Conservation (phyloP, 1,284 basidiomycete species). For the Ustilago shanxiensis region DNA sequence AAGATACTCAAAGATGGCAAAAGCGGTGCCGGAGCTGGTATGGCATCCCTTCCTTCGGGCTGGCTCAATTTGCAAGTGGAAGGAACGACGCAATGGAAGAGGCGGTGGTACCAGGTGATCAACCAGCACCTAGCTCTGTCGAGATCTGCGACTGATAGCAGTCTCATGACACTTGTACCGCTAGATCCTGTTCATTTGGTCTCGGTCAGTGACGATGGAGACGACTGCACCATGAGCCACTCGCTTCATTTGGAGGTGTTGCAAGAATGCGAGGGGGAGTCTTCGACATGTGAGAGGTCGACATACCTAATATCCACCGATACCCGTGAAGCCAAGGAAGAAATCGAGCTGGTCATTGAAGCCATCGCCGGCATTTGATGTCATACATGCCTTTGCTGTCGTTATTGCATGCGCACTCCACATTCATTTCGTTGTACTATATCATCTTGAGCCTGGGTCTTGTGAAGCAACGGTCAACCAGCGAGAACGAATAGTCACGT, state of each 20-base stretch:
- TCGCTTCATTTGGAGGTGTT: conserved; percentile 13
- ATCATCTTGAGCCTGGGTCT: neutral
- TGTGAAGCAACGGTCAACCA: neutral
- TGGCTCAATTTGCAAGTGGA: conserved; percentile 29
- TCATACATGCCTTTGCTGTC: neutral
- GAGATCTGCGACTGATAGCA: conserved; percentile 13
- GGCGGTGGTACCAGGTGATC: conserved; percentile 25
- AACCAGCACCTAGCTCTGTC: conserved; percentile 7
- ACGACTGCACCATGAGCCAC: conserved; percentile 22
- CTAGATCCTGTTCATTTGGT: neutral
- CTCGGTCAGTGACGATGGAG: conserved; percentile 8
- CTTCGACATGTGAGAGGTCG: neutral
- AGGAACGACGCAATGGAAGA: conserved; percentile 17
- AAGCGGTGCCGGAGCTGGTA: neutral
- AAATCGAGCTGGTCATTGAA: conserved; percentile 25
- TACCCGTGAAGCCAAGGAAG: conserved; percentile 15
- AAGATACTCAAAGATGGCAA: neutral
- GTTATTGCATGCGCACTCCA: neutral
- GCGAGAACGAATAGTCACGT: conserved; percentile 21
- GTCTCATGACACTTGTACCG: conserved; percentile 1
- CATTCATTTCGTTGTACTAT: neutral
- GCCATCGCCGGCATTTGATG: conserved; percentile 6
- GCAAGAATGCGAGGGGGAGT: neutral
- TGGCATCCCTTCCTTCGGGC: conserved; percentile 4
- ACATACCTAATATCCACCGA: conserved; percentile 14